These are phyloP conservation scores for Mycosphaerella sp. DNA, from an alignment of 2,329 filamentous ascomycete genomes.

Conservation along the genomic window DNA sequence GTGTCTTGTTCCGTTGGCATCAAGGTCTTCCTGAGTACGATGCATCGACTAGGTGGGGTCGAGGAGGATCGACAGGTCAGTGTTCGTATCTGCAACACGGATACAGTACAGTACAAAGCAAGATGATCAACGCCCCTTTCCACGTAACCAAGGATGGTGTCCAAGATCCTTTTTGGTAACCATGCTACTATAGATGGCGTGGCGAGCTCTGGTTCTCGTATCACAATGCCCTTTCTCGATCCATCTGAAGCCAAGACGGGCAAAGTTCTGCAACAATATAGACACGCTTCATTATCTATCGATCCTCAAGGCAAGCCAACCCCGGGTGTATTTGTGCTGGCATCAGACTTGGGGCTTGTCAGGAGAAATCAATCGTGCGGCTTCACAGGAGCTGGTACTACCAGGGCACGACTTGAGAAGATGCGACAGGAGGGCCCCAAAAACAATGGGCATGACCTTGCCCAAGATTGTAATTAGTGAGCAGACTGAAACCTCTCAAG, in stretches of 20 bases:
- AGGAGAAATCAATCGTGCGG: conserved; percentile 49
- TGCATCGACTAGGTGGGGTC: conserved; percentile 25
- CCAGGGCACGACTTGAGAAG: conserved; percentile 49
- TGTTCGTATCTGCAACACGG: conserved; percentile 63
- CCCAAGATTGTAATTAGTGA: conserved; percentile 58
- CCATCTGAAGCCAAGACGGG: conserved; percentile 60
- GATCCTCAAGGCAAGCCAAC: too few relatives aligned
- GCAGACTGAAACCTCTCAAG: conserved; percentile 38
- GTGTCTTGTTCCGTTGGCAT: conserved; percentile 60
- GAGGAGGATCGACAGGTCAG: conserved; percentile 32
- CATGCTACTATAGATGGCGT: conserved; percentile 63
- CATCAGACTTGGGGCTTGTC: conserved; percentile 48
- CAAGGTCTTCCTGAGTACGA: conserved; percentile 42
- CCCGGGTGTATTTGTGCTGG: conserved; percentile 57
- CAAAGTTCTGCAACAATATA: conserved; percentile 47
- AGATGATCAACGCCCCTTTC: conserved; percentile 56
- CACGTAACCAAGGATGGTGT: conserved; percentile 44
- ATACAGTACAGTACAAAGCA: too few relatives aligned
- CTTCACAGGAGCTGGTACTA: conserved; percentile 47
- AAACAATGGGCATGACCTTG: conserved; percentile 58
- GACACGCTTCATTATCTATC: conserved; percentile 47
- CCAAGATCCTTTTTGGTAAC: conserved; percentile 40
- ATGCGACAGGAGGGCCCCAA: conserved; percentile 54
- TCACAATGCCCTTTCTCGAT: conserved; percentile 56
- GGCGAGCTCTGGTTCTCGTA: conserved; percentile 50